Percentiles rank a stretch among this genome's conserved stretches.
phyloP scores from a whole-genome alignment of 768 basidiomycete genomes.

The Neoboletus magnificus region DNA sequence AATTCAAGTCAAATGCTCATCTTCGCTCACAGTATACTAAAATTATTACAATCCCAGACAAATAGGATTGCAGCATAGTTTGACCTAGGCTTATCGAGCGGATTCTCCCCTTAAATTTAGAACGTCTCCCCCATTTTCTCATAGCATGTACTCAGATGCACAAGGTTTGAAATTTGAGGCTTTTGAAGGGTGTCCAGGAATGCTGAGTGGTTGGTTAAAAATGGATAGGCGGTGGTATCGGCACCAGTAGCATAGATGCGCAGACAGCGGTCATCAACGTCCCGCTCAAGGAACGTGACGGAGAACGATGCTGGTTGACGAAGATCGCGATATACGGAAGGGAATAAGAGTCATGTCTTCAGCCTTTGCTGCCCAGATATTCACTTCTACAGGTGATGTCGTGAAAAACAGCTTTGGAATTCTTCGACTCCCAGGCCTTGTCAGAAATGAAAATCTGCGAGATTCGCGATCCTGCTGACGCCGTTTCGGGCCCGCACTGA shows the following conservation, averaged over 20 bases:
- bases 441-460: conserved; percentile 25
- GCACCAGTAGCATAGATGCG: conserved; percentile 10
- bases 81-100: background rate
- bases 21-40: background rate
- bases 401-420: background rate
- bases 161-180: no score
- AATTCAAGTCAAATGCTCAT: background rate
- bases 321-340: conserved; percentile 11
- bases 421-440: background rate
- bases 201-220: background rate
- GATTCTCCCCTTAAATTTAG: background rate
- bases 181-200: background rate
- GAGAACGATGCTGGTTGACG: background rate
- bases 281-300: no score
- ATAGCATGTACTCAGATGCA: background rate
- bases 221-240: conserved; percentile 2
- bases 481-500: background rate
- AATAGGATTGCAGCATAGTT: background rate
- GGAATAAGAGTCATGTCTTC: background rate
- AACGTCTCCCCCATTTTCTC: background rate
- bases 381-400: background rate
- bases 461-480: background rate
- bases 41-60: background rate
- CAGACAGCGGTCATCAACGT: no score
- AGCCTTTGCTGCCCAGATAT: background rate